These are phyloP conservation scores for Oropetium thomaeum DNA, from an alignment of 176 grass and related monocot genomes.

Conservation along the genomic window DNA sequence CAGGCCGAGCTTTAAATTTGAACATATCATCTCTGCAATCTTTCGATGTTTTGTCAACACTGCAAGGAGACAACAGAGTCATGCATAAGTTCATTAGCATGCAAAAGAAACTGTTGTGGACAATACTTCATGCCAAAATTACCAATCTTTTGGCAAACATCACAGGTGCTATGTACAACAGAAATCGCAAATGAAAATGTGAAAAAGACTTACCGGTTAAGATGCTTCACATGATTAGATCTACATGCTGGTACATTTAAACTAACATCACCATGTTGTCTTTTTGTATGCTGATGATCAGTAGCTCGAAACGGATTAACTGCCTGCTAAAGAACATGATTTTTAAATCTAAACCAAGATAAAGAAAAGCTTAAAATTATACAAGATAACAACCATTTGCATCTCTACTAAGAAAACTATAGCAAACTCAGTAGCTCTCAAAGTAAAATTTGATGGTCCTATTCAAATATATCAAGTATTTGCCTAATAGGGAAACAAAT, in stretches of 20 bases:
- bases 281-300: constrained; percentile 29
- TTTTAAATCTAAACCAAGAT: not conserved
- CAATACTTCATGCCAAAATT: constrained; percentile 2
- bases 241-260: constrained; percentile 23
- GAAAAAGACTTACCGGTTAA: constrained; percentile 40
- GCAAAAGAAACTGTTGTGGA: not conserved
- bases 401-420: not conserved
- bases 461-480: not conserved
- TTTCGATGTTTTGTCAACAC: constrained; percentile 38
- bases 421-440: constrained; percentile 6
- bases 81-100: not conserved
- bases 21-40: constrained; percentile 39
- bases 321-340: constrained; percentile 26
- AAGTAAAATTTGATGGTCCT: not conserved
- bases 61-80: constrained; percentile 37
- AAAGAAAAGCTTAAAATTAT: not conserved
- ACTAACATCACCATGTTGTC: constrained; percentile 8
- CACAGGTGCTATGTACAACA: not conserved
- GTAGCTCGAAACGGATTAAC: constrained; percentile 24
- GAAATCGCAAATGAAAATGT: not conserved
- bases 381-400: not conserved
- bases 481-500: not conserved
- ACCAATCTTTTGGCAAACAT: not conserved
- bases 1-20: constrained; percentile 60
- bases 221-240: constrained; percentile 13